These are phyloP conservation scores for Gastrolobium bilobum DNA, from an alignment of 306 rosid species.

Conservation along the genomic window DNA sequence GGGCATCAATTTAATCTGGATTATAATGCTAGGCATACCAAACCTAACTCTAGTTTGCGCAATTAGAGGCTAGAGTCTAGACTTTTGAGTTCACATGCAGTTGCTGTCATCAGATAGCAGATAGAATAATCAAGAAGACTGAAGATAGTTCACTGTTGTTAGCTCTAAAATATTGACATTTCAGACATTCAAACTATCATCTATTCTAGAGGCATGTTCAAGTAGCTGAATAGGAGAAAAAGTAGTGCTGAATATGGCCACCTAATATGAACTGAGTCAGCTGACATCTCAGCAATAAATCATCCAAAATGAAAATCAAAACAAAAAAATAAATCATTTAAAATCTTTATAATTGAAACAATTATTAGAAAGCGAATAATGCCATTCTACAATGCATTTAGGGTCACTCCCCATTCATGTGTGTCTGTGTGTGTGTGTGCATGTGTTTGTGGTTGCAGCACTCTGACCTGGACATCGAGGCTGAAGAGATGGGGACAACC, in stretches of 20 bases:
- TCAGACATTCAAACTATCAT: neutral
- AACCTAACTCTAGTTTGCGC: neutral
- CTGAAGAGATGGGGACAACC: constrained; percentile 84
- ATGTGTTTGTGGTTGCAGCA: neutral
- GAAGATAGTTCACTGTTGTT: constrained; percentile 4
- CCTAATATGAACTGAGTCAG: neutral
- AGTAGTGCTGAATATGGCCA: neutral
- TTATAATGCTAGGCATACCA: constrained; percentile 9
- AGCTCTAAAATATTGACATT: neutral
- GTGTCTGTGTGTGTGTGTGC: neutral
- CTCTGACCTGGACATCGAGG: constrained; percentile 95
- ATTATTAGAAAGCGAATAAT: constrained; percentile 17
- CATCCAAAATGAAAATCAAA: constrained; percentile 10
- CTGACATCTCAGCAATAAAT: constrained; percentile 15
- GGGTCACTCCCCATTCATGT: neutral
- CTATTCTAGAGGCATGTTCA: neutral
- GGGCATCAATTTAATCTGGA: constrained; percentile 28
- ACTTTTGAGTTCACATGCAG: neutral
- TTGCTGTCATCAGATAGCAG: neutral
- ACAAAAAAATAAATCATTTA: neutral
- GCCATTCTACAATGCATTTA: constrained; percentile 29
- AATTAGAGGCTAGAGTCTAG: constrained; percentile 3
- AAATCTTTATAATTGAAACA: neutral
- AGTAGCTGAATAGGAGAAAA: neutral
- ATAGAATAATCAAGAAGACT: neutral